Evolutionary conservation across 306 rosid genomes (phyloP).

Genomic region (Herpetospermum pedunculosum): DNA sequence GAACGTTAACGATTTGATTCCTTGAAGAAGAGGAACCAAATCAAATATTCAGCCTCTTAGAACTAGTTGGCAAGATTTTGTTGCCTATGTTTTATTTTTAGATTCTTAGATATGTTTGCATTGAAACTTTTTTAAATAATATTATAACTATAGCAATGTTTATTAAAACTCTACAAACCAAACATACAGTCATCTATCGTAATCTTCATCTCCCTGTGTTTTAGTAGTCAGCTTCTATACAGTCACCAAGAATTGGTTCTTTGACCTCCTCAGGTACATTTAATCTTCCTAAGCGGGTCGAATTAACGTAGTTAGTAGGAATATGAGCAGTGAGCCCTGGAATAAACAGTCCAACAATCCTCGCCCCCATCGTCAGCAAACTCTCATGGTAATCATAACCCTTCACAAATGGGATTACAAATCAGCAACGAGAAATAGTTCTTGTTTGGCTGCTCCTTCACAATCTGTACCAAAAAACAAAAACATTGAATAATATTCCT

Average conservation of each 20-base stretch:
- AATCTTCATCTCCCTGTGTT: background rate
- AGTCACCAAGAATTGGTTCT: background rate
- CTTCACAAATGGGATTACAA: constrained; percentile 22
- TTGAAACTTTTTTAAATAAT: too few species aligned
- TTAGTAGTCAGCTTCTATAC: background rate
- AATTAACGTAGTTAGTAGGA: constrained; percentile 45
- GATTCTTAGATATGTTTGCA: too few species aligned
- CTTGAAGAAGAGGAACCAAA: too few species aligned
- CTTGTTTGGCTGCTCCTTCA: constrained; percentile 69
- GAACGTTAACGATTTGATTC: too few species aligned
- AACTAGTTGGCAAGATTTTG: too few species aligned
- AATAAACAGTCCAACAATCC: constrained; percentile 44
- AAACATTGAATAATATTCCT: background rate
- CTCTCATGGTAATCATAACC: constrained; percentile 37
- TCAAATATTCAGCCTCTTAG: too few species aligned
- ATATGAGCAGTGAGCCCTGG: constrained; percentile 54
- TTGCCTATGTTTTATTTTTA: too few species aligned
- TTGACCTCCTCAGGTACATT: background rate
- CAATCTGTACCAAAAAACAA: constrained; percentile 21
- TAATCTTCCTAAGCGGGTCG: constrained; percentile 34
- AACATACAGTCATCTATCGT: too few species aligned
- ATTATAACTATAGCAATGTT: too few species aligned
- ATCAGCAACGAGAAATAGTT: constrained; percentile 49
- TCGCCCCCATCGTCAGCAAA: constrained; percentile 28
- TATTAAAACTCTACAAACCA: too few species aligned